Evolutionary conservation across 257 asterid genomes (phyloP).

Genomic region (Solanum dulcamara): DNA sequence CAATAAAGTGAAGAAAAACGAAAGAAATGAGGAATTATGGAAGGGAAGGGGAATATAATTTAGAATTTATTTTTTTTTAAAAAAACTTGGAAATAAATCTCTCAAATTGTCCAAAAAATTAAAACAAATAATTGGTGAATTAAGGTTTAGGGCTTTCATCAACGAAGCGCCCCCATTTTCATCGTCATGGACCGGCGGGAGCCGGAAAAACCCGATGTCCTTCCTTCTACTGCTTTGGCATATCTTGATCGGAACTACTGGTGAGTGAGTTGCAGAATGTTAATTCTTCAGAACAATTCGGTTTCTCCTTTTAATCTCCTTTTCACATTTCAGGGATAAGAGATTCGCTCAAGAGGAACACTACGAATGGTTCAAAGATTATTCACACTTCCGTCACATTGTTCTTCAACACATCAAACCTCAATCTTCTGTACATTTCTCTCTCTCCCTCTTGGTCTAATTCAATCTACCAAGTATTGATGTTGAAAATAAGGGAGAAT

Average conservation of each 20-base stretch:
- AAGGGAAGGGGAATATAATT: background rate
- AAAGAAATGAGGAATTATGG: background rate
- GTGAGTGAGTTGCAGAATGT: conserved; percentile 13
- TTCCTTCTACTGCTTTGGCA: conserved; percentile 57
- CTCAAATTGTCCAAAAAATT: background rate
- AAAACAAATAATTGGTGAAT: background rate
- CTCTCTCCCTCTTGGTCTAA: background rate
- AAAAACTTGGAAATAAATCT: background rate
- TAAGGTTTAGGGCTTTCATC: background rate
- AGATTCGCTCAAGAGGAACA: conserved; percentile 88
- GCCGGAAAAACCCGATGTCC: conserved; percentile 23
- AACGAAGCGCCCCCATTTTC: background rate
- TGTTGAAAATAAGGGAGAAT: background rate
- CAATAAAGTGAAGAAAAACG: too few species aligned
- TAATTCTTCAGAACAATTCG: background rate
- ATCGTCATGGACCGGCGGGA: conserved; percentile 8
- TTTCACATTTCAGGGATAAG: conserved; percentile 46
- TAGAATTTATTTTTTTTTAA: background rate
- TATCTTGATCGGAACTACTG: conserved; percentile 77
- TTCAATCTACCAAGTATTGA: background rate
- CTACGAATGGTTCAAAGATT: conserved; percentile 95
- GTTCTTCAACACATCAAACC: conserved; percentile 51
- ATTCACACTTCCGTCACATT: conserved; percentile 69
- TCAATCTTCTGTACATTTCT: conserved; percentile 41
- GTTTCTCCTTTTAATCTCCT: background rate